Conservation (phyloP, 2,329 filamentous ascomycete species). For the Malbranchea zuffiana region DNA sequence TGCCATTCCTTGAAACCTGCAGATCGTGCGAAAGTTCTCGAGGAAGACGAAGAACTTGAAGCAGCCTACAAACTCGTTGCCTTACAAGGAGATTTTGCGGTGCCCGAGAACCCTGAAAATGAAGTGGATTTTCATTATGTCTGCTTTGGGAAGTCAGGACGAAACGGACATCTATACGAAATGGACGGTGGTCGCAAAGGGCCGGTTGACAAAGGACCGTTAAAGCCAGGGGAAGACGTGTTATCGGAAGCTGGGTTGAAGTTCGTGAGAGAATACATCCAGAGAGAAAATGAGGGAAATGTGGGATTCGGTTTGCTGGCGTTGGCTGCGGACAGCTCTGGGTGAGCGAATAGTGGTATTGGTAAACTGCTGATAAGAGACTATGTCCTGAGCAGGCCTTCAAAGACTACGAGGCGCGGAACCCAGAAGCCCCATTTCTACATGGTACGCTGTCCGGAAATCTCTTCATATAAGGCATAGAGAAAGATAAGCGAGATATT, state of each 20-base stretch:
- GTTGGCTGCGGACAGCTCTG: conserved; percentile 1
- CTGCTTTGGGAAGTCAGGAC: conserved; percentile 10
- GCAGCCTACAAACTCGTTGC: conserved; percentile 8
- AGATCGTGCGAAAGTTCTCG: conserved; percentile 5
- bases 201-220: conserved; percentile 4
- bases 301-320: conserved; percentile 10
- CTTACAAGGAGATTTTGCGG: conserved; percentile 8
- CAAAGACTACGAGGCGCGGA: too few species aligned
- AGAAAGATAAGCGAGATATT: too few species aligned
- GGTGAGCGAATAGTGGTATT: too few species aligned
- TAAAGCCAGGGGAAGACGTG: conserved; percentile 5
- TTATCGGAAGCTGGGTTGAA: conserved; percentile 4
- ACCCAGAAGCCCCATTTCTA: too few species aligned
- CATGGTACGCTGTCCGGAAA: too few species aligned
- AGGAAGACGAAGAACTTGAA: conserved; percentile 9
- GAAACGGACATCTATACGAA: conserved; percentile 9
- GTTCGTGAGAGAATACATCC: conserved; percentile 9
- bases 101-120: conserved; percentile 10
- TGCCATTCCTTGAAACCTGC: too few species aligned
- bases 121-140: conserved; percentile 15
- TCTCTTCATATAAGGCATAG: too few species aligned
- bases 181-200: conserved; percentile 6
- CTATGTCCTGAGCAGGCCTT: too few species aligned
- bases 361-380: too few species aligned
- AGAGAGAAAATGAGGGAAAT: conserved; percentile 3